These are phyloP conservation scores for Torulaspora franciscae DNA, from an alignment of 805 yeast genomes.

Conservation along the genomic window DNA sequence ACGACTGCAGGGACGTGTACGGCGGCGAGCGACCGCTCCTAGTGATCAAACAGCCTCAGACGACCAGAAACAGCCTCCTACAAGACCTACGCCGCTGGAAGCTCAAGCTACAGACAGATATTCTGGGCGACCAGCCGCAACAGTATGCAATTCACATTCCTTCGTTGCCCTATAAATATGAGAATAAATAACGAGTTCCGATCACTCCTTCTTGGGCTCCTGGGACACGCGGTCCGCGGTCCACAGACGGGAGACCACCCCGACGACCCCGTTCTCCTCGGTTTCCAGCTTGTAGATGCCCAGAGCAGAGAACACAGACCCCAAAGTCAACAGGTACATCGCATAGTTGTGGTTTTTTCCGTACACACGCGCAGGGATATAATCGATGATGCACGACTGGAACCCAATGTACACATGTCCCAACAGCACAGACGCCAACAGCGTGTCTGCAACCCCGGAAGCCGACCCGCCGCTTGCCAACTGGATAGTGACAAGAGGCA, in stretches of 20 bases:
- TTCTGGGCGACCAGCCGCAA: neutral
- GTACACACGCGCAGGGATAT: conserved; percentile 81
- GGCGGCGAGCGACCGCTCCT: conserved; percentile 6
- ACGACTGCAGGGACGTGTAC: conserved; percentile 30
- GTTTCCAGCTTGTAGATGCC: conserved; percentile 84
- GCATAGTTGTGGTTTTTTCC: conserved; percentile 72
- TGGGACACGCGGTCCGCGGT: conserved; percentile 23
- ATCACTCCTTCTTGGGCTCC: conserved; percentile 7
- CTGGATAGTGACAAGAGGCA: conserved; percentile 75
- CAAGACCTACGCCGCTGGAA: conserved; percentile 6
- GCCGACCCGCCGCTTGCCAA: conserved; percentile 63
- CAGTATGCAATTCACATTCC: conserved; percentile 1
- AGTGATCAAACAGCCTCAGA: neutral
- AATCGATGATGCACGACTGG: conserved; percentile 87
- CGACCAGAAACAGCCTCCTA: conserved; percentile 1
- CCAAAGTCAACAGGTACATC: conserved; percentile 60
- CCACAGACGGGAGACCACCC: conserved; percentile 63
- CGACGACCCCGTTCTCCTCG: conserved; percentile 71
- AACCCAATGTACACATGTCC: conserved; percentile 84
- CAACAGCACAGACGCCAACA: conserved; percentile 59
- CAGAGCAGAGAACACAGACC: conserved; percentile 63
- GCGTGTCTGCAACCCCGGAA: conserved; percentile 66
- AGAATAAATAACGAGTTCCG: conserved; percentile 3
- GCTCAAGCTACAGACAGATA: conserved; percentile 5
- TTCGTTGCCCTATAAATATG: conserved; percentile 6